Base-by-base conservation (phyloP, 2,329 filamentous ascomycete genomes). In the Calonectria crousiana region DNA sequence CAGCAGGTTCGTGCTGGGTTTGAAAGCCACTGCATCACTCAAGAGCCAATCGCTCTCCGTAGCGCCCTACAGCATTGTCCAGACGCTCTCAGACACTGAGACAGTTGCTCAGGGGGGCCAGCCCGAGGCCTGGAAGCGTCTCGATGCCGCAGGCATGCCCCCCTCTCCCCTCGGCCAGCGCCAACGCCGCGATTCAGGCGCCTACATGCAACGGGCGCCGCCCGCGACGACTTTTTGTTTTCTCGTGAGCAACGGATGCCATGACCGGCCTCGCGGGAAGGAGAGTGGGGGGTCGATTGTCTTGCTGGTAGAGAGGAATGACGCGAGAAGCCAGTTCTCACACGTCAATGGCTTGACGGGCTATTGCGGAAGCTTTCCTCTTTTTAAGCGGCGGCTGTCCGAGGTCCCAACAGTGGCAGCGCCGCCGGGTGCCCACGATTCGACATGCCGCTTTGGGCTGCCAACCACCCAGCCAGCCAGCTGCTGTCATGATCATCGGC, bases 21-120 rank as follows among this genome's bases (percentile, higher is more conserved):
- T 65, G 51, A 68, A 65, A 79, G 78, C 77, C 73, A 77, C 75
- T 74, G 78, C 78, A 79, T 74, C 74, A 75, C 76, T 74, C 78
- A 72, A 73, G 67, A 74, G 38, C 76, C 75, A 79, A 79, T 78
- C 75, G 73, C 76, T 64, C 69, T 66, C 26, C 13, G 67, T 47
- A 53, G 56, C 47, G 49, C 68, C 28, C 68, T 49, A 26, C 26
- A 49, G 38, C 60, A 53, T 23, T 9, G 30, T 49, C 67, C 70
- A 58, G 73, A 36, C 52, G 60, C 53, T 64, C 56, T 38, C 56
- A 62, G 56, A 66, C 38, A 47, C 36, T 66, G 23, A 67, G 64
- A 67, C 64, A 52, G 34, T 6, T 41, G 23, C 56, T 26, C 56
- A 28, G 32, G 36, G 56, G 71, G 72, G 71, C 62, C 76, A 76